These are phyloP conservation scores for Melampsora larici-populina DNA, from an alignment of 1,284 basidiomycete species.

Conservation along the genomic window DNA sequence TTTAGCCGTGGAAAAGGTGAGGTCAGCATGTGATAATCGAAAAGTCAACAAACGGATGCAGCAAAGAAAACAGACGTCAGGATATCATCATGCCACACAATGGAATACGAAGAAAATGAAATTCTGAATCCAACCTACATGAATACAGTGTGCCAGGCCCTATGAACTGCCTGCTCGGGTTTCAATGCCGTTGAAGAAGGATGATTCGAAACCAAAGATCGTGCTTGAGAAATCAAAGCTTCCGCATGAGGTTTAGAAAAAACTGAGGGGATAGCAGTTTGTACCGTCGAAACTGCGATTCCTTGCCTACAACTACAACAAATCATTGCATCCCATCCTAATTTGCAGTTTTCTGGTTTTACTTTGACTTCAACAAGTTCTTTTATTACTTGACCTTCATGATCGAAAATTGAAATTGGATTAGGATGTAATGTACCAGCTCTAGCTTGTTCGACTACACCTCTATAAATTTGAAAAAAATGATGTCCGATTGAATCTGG, in stretches of 20 bases:
- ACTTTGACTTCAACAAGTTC: not conserved
- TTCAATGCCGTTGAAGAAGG: not conserved
- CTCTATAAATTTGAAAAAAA: not conserved
- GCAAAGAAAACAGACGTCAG: not conserved
- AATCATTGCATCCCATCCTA: slow-evolving; percentile 14
- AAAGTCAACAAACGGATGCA: not conserved
- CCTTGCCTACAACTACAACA: slow-evolving; percentile 13
- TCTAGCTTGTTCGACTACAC: not conserved
- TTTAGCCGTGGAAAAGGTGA: not conserved
- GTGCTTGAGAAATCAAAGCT: slow-evolving; percentile 25
- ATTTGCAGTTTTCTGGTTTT: not conserved
- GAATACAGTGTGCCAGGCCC: slow-evolving; percentile 42
- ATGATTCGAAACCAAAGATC: slow-evolving; percentile 13
- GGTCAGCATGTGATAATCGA: not conserved
- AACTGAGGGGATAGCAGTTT: slow-evolving; percentile 11
- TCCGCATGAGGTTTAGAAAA: slow-evolving; percentile 5
- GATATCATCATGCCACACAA: not conserved
- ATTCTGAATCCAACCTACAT: not conserved
- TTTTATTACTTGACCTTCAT: not conserved
- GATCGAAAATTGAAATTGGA: slow-evolving; percentile 3
- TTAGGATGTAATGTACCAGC: not conserved
- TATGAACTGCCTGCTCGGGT: slow-evolving; percentile 31
- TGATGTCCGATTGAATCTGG: slow-evolving; percentile 10
- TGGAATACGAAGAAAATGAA: not conserved
- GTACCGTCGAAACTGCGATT: slow-evolving; percentile 8